Percentiles rank a stretch among this genome's conserved stretches.
Conservation (phyloP, 345 rosid genomes). For the Rhodamnia argentea region DNA sequence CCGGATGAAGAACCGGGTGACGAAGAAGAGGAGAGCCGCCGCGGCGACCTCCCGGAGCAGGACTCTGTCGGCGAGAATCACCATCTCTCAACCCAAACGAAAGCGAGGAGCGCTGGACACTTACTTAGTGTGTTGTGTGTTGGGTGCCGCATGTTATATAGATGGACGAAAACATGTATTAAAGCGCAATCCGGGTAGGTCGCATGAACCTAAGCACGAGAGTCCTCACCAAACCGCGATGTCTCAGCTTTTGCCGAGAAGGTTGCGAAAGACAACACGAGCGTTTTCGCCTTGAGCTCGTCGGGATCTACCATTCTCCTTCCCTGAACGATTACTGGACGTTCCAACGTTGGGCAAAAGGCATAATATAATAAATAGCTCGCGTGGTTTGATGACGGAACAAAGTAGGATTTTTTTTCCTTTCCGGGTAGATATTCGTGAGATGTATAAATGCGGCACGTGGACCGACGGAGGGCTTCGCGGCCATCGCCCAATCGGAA, state of each 20-base stretch:
- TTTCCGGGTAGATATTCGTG: background rate
- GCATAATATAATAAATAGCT: too few relatives aligned
- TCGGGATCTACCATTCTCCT: background rate
- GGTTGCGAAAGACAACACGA: background rate
- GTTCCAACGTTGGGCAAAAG: background rate
- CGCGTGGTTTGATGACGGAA: background rate
- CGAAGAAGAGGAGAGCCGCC: conserved; percentile 17
- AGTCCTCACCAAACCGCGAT: background rate
- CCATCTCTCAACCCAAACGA: background rate
- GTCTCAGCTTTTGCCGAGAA: background rate
- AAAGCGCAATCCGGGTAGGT: background rate
- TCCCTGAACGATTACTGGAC: background rate
- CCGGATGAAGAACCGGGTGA: conserved; percentile 12
- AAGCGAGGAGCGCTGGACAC: background rate
- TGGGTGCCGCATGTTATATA: background rate
- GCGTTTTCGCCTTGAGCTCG: background rate
- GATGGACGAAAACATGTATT: background rate
- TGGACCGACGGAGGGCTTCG: too few relatives aligned
- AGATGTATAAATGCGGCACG: background rate
- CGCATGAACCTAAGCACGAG: background rate
- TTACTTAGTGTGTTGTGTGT: background rate
- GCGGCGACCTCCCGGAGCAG: conserved; percentile 13
- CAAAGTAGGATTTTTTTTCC: too few relatives aligned
- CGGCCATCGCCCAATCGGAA: too few relatives aligned
- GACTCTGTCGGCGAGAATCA: background rate